Percentiles rank a stretch among this genome's conserved stretches.
phyloP scores from a whole-genome alignment of 129 eudicot species.

The Saposhnikovia divaricata region DNA sequence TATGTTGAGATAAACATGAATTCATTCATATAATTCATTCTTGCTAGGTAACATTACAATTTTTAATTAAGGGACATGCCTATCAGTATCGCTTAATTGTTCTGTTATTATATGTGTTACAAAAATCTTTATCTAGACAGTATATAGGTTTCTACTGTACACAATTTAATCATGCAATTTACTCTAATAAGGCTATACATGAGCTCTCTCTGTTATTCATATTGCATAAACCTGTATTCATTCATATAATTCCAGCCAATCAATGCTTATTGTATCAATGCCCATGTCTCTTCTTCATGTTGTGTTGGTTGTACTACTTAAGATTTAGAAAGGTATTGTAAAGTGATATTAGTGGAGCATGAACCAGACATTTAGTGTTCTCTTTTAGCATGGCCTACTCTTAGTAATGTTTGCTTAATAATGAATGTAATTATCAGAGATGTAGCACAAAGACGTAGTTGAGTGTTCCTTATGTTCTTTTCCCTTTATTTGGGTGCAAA shows the following conservation, averaged over 20 bases:
- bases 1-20: too few species aligned
- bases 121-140: slow-evolving; percentile 1
- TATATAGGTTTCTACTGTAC: not conserved
- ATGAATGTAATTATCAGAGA: not conserved
- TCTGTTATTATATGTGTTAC: not conserved
- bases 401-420: not conserved
- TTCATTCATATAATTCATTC: too few species aligned
- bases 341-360: not conserved
- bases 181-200: not conserved
- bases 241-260: not conserved
- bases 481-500: not conserved
- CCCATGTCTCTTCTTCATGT: not conserved
- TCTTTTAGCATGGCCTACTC: not conserved
- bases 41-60: not conserved
- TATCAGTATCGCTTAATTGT: too few species aligned
- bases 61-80: not conserved
- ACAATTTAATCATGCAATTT: not conserved
- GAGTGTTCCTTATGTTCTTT: not conserved
- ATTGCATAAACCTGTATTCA: not conserved
- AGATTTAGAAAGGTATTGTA: not conserved
- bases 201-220: not conserved
- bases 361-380: not conserved
- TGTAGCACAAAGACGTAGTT: not conserved
- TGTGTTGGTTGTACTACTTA: too few species aligned
- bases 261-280: not conserved